These are phyloP conservation scores for Stereum hirsutum DNA, from an alignment of 1,284 basidiomycete species.

Conservation along the genomic window DNA sequence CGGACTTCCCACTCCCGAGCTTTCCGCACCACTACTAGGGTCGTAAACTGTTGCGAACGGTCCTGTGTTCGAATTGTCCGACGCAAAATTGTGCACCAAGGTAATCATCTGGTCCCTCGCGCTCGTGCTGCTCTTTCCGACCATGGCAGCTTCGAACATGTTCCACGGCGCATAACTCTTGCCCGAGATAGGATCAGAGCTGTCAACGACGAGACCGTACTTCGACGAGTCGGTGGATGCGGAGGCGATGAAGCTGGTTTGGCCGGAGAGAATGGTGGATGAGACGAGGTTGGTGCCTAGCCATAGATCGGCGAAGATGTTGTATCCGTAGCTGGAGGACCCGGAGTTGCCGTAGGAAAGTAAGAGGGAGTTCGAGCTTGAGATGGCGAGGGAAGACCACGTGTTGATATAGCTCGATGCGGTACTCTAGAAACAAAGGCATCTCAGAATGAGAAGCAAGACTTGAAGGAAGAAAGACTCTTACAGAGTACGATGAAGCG, in stretches of 20 bases:
- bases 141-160: slow-evolving; percentile 10
- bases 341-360: slow-evolving; percentile 10
- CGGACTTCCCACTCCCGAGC: slow-evolving; percentile 7
- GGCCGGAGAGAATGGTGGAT: neutral
- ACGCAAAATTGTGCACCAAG: slow-evolving; percentile 6
- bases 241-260: neutral
- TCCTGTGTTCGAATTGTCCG: slow-evolving; percentile 2
- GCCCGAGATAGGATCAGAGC: neutral
- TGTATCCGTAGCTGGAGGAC: slow-evolving; percentile 33
- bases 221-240: neutral
- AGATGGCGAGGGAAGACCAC: slow-evolving; percentile 10
- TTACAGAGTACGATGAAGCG: slow-evolving; percentile 20
- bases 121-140: neutral
- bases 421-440: slow-evolving; percentile 4
- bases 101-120: slow-evolving; percentile 5
- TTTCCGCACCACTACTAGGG: neutral
- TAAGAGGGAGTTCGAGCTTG: slow-evolving; percentile 4
- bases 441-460: no score
- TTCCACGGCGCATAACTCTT: slow-evolving; percentile 7
- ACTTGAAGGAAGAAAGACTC: no score
- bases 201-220: slow-evolving; percentile 1
- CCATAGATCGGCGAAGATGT: slow-evolving; percentile 31
- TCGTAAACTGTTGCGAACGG: slow-evolving; percentile 6
- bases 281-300: slow-evolving; percentile 19
- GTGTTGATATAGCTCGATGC: slow-evolving; percentile 5